These are phyloP conservation scores for Talaromyces piceae DNA, from an alignment of 2,329 filamentous ascomycete genomes.

Conservation along the genomic window DNA sequence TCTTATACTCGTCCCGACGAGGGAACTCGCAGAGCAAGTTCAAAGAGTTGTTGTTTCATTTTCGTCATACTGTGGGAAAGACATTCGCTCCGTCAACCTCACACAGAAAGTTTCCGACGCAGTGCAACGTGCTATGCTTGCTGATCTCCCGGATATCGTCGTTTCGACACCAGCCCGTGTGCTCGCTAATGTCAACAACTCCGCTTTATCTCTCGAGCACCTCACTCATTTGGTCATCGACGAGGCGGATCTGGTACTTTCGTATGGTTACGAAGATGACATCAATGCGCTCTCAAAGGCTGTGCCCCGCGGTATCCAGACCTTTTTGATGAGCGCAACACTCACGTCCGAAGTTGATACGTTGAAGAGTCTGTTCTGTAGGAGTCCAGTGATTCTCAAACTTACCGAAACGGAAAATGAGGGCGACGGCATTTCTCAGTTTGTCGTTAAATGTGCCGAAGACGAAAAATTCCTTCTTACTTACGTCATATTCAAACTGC, in stretches of 20 bases:
- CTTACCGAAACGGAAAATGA: conserved; percentile 75
- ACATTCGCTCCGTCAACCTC: conserved; percentile 74
- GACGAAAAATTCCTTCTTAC: conserved; percentile 92
- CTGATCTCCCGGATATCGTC: conserved; percentile 79
- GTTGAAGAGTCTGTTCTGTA: conserved; percentile 77
- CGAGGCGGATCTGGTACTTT: conserved; percentile 87
- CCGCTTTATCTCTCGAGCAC: conserved; percentile 61
- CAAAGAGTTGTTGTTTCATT: conserved; percentile 70
- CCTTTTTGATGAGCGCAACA: conserved; percentile 88
- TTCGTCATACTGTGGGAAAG: conserved; percentile 74
- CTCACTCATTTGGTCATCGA: conserved; percentile 80
- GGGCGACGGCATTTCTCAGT: conserved; percentile 72
- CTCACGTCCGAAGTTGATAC: conserved; percentile 80
- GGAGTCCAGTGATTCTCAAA: conserved; percentile 70
- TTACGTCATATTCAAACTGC: conserved; percentile 92
- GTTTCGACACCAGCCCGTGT: conserved; percentile 85
- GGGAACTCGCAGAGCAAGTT: conserved; percentile 90
- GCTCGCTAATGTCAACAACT: conserved; percentile 66
- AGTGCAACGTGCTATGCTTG: conserved; percentile 78
- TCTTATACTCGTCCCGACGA: conserved; percentile 89
- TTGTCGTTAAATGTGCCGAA: conserved; percentile 83
- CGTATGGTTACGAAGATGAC: conserved; percentile 90
- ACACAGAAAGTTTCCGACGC: conserved; percentile 84
- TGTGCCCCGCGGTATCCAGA: conserved; percentile 79
- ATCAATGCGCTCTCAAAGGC: conserved; percentile 69